Base-by-base conservation (phyloP, 1,139 yeast species). In the Debaryomyces subglobosus region DNA sequence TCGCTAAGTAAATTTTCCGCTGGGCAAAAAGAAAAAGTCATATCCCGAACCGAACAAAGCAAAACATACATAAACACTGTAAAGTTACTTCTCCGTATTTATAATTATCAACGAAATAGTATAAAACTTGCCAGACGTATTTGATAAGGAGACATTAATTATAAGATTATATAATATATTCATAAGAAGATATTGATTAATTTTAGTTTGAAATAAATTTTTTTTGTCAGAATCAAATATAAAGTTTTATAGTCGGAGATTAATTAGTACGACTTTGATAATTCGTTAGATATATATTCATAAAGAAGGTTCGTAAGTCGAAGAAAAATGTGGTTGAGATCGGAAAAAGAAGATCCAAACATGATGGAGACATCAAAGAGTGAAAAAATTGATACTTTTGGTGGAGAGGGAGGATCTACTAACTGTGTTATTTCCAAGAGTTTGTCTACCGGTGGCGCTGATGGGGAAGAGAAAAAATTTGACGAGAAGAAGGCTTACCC, bases 261-360 rank as follows among this genome's bases (percentile, higher is more conserved):
- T n/a, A 30, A 30, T 15, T 30, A 30, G 18, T 30, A 15, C 20
- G 16, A 30, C 33, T 3, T 21, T 21, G 24, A 21, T 15, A 16
- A 15, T 32, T 32, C 10, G 10, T 15, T 32, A 32, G 15, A 13
- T 10, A 13, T 13, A 32, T 13, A 32, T 32, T 32, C 16, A 9
- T 32, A 18, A 4, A 16, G 12, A 15, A 6, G 10, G 3, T 15
- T 32, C 20, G 21, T 32, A 6, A 15, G 16, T 15, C 4, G 21
- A 40, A 40, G 35, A 30, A 20, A 40, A 30, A 40, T 40, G 43
- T 40, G 35, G 35, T 16, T 21, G 18, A 30, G 21, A 7, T 30
- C 32, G 10, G 43, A 30, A n/a, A 40, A 18, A 10, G 43, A 30
- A 20, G 33, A 18, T 12, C 3, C 43, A 9, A 13, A 15, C n/a